These are phyloP conservation scores for Tetragonia tetragonoides DNA, from an alignment of 148 eudicot genomes.

Conservation along the genomic window DNA sequence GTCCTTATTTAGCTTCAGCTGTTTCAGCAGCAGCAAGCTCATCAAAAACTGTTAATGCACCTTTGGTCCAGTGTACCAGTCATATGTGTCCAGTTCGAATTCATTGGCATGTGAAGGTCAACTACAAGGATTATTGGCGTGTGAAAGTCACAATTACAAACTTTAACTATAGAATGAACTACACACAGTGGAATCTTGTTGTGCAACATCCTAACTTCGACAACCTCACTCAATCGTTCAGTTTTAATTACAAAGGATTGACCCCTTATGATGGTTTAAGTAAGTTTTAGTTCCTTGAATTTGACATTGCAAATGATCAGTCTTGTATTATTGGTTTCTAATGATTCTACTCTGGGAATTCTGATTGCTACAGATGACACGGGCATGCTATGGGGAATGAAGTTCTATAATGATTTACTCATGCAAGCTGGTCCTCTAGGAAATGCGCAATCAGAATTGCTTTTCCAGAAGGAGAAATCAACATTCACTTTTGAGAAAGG, in stretches of 20 bases:
- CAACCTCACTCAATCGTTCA: conserved; percentile 52
- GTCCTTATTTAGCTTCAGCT: conserved; percentile 49
- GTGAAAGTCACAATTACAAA: conserved; percentile 62
- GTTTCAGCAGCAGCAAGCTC: conserved; percentile 36
- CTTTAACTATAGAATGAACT: conserved; percentile 63
- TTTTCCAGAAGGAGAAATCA: conserved; percentile 52
- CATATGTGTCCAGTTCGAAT: conserved; percentile 76
- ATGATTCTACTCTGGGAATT: conserved; percentile 6
- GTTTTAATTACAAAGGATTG: conserved; percentile 56
- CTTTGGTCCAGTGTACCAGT: conserved; percentile 53
- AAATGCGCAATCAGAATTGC: conserved; percentile 59
- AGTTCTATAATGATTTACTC: conserved; percentile 55
- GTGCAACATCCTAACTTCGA: conserved; percentile 69
- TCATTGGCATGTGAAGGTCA: conserved; percentile 69
- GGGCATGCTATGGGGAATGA: conserved; percentile 56
- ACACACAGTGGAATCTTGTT: conserved; percentile 67
- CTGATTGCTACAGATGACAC: conserved; percentile 54
- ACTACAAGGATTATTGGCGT: conserved; percentile 73
- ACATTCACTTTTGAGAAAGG: conserved; percentile 62
- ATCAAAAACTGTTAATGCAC: conserved; percentile 23
- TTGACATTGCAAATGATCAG: background rate
- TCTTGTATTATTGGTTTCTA: background rate
- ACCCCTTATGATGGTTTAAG: conserved; percentile 50
- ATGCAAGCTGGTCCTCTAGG: conserved; percentile 58
- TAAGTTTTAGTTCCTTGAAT: conserved; percentile 27